A percentile compares a stretch with the other conserved stretches of the same genome.
Evolutionary conservation across 305 asterid species (phyloP).

Genomic region (Solanum hybrid): DNA sequence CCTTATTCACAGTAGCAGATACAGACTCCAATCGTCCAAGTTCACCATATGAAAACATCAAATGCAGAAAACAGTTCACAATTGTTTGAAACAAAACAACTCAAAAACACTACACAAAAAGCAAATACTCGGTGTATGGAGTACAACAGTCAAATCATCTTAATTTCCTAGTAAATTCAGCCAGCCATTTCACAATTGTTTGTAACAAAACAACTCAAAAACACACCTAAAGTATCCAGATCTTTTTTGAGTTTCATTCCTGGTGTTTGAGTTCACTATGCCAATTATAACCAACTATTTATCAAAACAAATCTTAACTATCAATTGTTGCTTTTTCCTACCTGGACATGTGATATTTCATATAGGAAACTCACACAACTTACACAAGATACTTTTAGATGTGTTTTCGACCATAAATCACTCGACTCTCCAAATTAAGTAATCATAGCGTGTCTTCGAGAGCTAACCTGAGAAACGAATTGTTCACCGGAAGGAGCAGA

Average conservation of each 20-base stretch:
- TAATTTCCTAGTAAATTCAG: not conserved
- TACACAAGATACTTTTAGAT: not conserved
- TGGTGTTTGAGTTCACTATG: not conserved
- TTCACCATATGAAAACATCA: not conserved
- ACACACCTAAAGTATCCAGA: not conserved
- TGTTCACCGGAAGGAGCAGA: slow-evolving; percentile 40
- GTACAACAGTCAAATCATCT: not conserved
- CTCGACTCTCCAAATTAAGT: not conserved
- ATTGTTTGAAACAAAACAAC: not conserved
- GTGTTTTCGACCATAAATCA: not conserved
- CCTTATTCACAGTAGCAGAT: not conserved
- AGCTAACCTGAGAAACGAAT: slow-evolving; percentile 43
- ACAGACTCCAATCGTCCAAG: not conserved
- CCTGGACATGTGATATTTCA: not conserved
- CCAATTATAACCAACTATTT: not conserved
- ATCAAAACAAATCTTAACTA: not conserved
- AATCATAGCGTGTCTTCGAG: not conserved
- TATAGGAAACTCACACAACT: not conserved
- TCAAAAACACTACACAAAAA: not conserved
- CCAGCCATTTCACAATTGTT: not conserved
- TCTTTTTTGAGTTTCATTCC: not conserved
- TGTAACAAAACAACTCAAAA: not conserved
- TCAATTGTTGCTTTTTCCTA: not conserved
- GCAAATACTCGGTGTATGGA: not conserved
- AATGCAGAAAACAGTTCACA: not conserved